Base-by-base conservation (phyloP, 1,284 basidiomycete species). In the Cryptococcus sp. region DNA sequence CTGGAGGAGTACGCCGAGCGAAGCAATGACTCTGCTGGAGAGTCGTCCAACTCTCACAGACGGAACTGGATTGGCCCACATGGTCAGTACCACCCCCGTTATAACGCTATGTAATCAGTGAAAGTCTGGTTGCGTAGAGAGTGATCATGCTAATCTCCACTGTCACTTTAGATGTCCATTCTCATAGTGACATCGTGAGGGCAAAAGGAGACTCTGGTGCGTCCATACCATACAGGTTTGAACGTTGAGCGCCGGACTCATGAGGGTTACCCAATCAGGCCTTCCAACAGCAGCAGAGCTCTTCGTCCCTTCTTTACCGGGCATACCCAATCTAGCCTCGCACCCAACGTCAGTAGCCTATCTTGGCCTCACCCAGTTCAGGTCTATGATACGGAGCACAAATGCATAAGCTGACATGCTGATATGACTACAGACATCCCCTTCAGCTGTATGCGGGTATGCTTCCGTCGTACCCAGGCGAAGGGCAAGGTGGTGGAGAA, bases 371-470 rank as follows among this genome's bases (percentile, higher is more conserved):
- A 25, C 43, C 7, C 6, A 7, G 22, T 10, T 16, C n/a, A 15
- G 7, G 41, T 10, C 5, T 13, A 26, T 11, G n/a, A 26, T 3
- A 3, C 5, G 46, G 25, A 29, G 8, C 46, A 22, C 8, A 26
- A n/a, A 15, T 23, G n/a, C 5, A 23, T 16, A 2, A 25, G 19
- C 25, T 25, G 25, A 22, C 19, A 20, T 47, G 20, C 5, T 6
- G 6, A 47, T n/a, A 22, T n/a, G 46, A 62, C 46, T 22, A 26
- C 57, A 77, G 82, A 26, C 84, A 86, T 58, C 89, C 89, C 1
- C 76, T 94, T 43, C 85, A 85, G 59, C 83, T 94, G 65, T 93
- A 87, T 65, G 87, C 91, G 6, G 91, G 91, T 0, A 87, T 89
- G 70, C 79, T 94, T 25, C 81, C 88, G 17, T 88, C 90, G 1